Evolutionary conservation across 2,329 filamentous ascomycete species (phyloP), one percentile per base, ranked within the genome.

Genomic region (Aspergillus sp.): DNA sequence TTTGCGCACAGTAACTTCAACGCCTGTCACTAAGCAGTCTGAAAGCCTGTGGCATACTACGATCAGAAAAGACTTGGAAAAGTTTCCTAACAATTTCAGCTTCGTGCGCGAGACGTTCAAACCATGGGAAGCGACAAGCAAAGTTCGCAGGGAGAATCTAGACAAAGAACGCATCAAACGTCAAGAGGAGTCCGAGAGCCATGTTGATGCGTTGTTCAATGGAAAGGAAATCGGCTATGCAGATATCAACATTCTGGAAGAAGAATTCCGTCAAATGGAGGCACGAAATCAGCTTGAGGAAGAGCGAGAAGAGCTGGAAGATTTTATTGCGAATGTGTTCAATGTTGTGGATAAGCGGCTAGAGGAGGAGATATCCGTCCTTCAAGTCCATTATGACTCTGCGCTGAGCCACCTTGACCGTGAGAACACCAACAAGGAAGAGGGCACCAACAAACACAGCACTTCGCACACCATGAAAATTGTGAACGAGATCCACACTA

Each of bases 151-250:
- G 35, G 73, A 74, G 33, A 74, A 77, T 56, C 67, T 81, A 35
- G 81, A 83, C 9, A 71, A 72, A 24, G 80, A 81, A 40, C 80
- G 82, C 4, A 74, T 75, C 57, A 69, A 69, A 53, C 79, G 83
- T 14, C 80, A 82, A 65, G 78, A 81, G 55, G 78, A 82, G 60
- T 80, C 77, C 3, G 81, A 84, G 62, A 71, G 70, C n/a, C 75
- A 77, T 48, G 82, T 82, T 33, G 80, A 85, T 61, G 74, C 76
- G 1, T 72, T 85, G 1, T 85, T 84, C 70, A 80, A 85, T 61
- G 77, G 77, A 49, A 79, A 84, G 55, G 79, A 84, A 62, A 84
- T 85, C 45, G 82, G 81, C 0, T 85, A 85, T 66, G 81, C 81
- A 12, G 82, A 85, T 49, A 82, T 85, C 63, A 79, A 79, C 39